Conservation (phyloP, 2,329 filamentous ascomycete species). For the Venturia carpophila region DNA sequence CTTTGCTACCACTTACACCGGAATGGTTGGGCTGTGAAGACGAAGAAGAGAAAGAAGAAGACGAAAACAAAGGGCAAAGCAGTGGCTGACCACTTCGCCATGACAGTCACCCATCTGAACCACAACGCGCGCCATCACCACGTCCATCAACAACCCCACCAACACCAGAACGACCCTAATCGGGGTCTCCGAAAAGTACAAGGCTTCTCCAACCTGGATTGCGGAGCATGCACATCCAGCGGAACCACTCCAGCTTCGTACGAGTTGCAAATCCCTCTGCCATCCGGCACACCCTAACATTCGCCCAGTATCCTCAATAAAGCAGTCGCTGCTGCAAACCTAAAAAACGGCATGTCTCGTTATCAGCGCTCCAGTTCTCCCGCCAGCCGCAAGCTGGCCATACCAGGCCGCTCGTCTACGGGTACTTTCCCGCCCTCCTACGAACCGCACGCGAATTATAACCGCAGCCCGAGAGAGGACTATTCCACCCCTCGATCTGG, state of each 20-base stretch:
- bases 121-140: conserved; percentile 1
- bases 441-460: conserved; percentile 10
- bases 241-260: conserved; percentile 3
- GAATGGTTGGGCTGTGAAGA: conserved; percentile 4
- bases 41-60: neutral
- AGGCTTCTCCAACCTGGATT: conserved; percentile 1
- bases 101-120: conserved; percentile 10
- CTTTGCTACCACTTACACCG: neutral
- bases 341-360: conserved; percentile 11
- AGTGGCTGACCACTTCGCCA: neutral
- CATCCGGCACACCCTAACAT: neutral
- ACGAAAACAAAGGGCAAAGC: neutral
- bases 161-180: neutral
- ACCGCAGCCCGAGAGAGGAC: conserved; percentile 12
- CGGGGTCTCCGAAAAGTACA: conserved; percentile 2
- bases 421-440: conserved; percentile 15
- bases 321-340: conserved; percentile 10
- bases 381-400: conserved; percentile 14
- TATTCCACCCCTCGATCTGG: conserved; percentile 10
- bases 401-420: conserved; percentile 19
- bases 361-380: conserved; percentile 18
- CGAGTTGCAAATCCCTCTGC: neutral
- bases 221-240: conserved; percentile 7
- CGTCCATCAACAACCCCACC: neutral
- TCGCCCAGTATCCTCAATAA: conserved; percentile 4